phyloP scores from a whole-genome alignment of 306 rosid species.

The Abrus precatorius region DNA sequence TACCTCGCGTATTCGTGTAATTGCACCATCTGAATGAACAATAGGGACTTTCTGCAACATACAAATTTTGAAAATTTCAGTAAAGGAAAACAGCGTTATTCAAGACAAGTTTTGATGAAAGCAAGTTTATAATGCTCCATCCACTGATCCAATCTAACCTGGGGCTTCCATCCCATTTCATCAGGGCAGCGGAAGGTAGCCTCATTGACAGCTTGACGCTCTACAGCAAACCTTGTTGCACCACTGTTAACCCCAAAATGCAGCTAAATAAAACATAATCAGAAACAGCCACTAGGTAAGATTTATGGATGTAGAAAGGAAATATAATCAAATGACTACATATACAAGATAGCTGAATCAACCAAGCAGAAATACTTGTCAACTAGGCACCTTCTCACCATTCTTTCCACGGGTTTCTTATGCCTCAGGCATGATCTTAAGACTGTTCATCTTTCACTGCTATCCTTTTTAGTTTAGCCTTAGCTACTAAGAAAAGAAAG shows the following conservation, averaged over 20 bases:
- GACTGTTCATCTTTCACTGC: slow-evolving; percentile 18
- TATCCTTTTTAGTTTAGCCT: not conserved
- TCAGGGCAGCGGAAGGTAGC: slow-evolving; percentile 98
- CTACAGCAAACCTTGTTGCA: slow-evolving; percentile 90
- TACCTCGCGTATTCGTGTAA: slow-evolving; percentile 78
- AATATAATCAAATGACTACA: slow-evolving; percentile 12
- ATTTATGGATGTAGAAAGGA: not conserved
- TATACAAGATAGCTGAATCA: slow-evolving; percentile 32
- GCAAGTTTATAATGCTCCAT: slow-evolving; percentile 6
- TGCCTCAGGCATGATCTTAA: not conserved
- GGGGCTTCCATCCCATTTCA: slow-evolving; percentile 99
- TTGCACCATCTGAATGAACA: slow-evolving; percentile 77
- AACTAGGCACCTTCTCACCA: slow-evolving; percentile 28
- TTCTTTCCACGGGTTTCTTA: slow-evolving; percentile 14
- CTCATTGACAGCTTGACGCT: slow-evolving; percentile 95
- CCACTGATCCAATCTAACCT: slow-evolving; percentile 57
- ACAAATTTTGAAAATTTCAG: slow-evolving; percentile 40
- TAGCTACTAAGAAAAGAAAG: slow-evolving; percentile 3
- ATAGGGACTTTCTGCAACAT: slow-evolving; percentile 87
- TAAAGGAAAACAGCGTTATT: slow-evolving; percentile 25
- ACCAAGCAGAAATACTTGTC: slow-evolving; percentile 4
- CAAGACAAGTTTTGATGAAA: slow-evolving; percentile 36
- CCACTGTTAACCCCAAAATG: slow-evolving; percentile 98
- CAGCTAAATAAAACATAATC: slow-evolving; percentile 58
- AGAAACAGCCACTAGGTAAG: slow-evolving; percentile 33